phyloP scores from a whole-genome alignment of 352 stramenopile genomes.

The Saprolegnia parasitica region DNA sequence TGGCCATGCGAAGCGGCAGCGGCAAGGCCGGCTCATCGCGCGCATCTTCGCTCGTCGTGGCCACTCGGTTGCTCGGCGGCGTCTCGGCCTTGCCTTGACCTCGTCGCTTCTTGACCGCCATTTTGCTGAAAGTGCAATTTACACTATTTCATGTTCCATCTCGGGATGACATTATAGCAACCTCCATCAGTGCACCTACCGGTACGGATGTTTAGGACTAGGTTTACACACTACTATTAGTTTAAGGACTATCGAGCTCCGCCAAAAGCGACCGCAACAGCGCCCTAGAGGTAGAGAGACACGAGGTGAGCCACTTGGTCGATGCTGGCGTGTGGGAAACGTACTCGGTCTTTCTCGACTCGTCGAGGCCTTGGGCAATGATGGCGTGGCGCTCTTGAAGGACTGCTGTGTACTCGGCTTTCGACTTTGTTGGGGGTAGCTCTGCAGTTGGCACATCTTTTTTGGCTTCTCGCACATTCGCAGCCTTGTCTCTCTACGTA shows the following conservation, averaged over 20 bases:
- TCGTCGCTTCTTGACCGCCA: not conserved
- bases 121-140: not conserved
- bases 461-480: not conserved
- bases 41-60: not conserved
- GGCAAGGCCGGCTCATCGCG: conserved; percentile 28
- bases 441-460: not conserved
- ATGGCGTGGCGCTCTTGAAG: not conserved
- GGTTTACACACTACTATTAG: not conserved
- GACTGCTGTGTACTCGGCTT: not conserved
- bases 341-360: not conserved
- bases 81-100: not conserved
- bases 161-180: too few species aligned
- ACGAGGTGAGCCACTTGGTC: not conserved
- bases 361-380: not conserved
- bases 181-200: too few species aligned
- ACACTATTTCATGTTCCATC: conserved; percentile 3
- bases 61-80: not conserved
- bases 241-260: not conserved
- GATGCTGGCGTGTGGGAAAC: not conserved
- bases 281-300: not conserved
- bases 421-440: not conserved
- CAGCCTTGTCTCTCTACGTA: not conserved
- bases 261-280: not conserved
- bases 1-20: conserved; percentile 50
- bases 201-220: not conserved